Conservation (phyloP, 192 early-diverging fungal species). For the Jimgerdemannia flammicorona region DNA sequence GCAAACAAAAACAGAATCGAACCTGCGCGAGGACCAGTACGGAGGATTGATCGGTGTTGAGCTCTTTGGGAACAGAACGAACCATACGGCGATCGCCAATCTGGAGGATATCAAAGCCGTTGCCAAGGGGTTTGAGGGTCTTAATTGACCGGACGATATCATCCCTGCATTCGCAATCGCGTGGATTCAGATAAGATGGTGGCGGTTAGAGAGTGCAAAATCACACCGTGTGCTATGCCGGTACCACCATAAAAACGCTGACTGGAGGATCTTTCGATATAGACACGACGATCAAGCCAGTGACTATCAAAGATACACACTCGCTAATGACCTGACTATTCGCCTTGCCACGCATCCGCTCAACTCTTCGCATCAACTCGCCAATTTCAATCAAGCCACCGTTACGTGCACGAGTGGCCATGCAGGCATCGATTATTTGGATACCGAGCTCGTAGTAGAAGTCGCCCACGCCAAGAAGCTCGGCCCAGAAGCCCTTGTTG, state of each 20-base stretch:
- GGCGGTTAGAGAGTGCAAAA: not conserved
- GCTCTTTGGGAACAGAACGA: slow-evolving; percentile 83
- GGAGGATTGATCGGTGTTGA: slow-evolving; percentile 76
- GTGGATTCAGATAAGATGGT: not conserved
- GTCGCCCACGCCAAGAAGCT: slow-evolving; percentile 90
- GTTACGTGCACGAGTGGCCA: slow-evolving; percentile 77
- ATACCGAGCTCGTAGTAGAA: slow-evolving; percentile 97
- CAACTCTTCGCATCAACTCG: slow-evolving; percentile 72
- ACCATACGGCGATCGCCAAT: slow-evolving; percentile 84
- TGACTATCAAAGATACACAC: not conserved
- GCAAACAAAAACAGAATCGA: not conserved
- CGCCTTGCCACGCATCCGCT: slow-evolving; percentile 55
- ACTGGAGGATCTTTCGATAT: not conserved
- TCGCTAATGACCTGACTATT: slow-evolving; percentile 18
- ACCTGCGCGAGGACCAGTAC: slow-evolving; percentile 74
- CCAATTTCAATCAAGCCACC: slow-evolving; percentile 88
- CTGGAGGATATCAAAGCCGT: slow-evolving; percentile 80
- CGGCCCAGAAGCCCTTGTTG: slow-evolving; percentile 95
- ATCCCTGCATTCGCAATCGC: slow-evolving; percentile 48
- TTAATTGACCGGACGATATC: slow-evolving; percentile 87
- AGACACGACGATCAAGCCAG: not conserved
- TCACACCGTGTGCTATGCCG: slow-evolving; percentile 21
- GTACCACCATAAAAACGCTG: slow-evolving; percentile 7
- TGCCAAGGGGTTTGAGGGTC: slow-evolving; percentile 79
- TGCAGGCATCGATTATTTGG: slow-evolving; percentile 90